phyloP scores from a whole-genome alignment of 495 filamentous ascomycete genomes.

The Massariosphaeria phaeospora region DNA sequence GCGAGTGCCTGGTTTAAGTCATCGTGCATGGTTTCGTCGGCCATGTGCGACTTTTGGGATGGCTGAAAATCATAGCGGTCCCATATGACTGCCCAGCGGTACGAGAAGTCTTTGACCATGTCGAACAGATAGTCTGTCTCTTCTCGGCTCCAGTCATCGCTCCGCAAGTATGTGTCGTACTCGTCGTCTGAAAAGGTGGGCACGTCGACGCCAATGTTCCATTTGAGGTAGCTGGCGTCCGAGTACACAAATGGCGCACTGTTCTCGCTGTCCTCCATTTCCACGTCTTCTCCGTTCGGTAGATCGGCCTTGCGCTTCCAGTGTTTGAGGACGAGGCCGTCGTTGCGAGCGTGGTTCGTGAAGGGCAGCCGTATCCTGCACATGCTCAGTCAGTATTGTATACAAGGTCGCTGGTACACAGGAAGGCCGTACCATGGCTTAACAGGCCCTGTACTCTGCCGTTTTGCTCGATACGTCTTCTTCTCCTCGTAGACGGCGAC shows the following conservation, averaged over 20 bases:
- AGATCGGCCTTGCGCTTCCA: constrained; percentile 51
- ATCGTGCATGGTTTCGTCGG: constrained; percentile 9
- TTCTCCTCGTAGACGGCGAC: constrained; percentile 59
- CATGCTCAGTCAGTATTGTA: too few relatives aligned
- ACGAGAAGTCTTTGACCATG: constrained; percentile 67
- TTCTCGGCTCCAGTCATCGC: constrained; percentile 75
- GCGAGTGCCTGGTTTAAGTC: constrained; percentile 40
- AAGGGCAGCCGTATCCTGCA: constrained; percentile 45
- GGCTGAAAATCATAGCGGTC: constrained; percentile 84
- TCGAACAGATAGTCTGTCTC: constrained; percentile 89
- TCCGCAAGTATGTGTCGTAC: constrained; percentile 70
- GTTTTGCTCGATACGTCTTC: constrained; percentile 54
- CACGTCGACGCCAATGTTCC: constrained; percentile 68
- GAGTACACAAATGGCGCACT: constrained; percentile 34
- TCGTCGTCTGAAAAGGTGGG: constrained; percentile 81
- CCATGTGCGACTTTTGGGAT: constrained; percentile 13
- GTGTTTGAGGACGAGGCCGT: constrained; percentile 59
- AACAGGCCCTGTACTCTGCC: constrained; percentile 23
- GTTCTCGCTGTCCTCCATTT: constrained; percentile 41
- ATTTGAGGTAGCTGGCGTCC: constrained; percentile 67
- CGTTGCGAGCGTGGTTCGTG: constrained; percentile 54
- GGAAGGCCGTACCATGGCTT: constrained; percentile 15
- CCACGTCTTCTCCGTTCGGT: constrained; percentile 48
- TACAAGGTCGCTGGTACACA: too few relatives aligned
- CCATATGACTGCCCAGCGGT: constrained; percentile 86